phyloP scores from a whole-genome alignment of 208 protist species.

The Leishmania aethiopica region DNA sequence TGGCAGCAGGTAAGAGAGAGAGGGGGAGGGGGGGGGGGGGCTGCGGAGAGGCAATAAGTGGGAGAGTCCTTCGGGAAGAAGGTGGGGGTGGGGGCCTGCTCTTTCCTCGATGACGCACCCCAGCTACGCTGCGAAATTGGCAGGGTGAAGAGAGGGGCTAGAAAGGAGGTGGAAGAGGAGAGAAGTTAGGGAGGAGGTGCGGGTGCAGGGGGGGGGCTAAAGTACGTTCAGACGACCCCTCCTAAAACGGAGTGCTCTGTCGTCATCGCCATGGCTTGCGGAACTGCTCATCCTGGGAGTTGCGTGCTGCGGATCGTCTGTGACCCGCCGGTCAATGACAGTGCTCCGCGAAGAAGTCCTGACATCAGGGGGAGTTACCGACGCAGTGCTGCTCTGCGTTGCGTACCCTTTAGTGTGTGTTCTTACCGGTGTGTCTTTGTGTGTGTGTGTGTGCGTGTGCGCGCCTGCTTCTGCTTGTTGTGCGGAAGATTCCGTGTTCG shows the following conservation, averaged over 20 bases:
- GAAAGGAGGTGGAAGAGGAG: not conserved
- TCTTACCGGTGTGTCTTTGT: not conserved
- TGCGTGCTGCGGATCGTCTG: not conserved
- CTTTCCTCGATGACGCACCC: not conserved
- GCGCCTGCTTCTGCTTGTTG: not conserved
- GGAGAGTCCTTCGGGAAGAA: not conserved
- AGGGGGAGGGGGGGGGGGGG: not conserved
- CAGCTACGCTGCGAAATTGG: not conserved
- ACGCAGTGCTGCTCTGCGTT: not conserved
- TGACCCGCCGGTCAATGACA: not conserved
- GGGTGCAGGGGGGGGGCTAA: not conserved
- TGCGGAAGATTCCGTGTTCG: not conserved
- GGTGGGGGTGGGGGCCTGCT: not conserved
- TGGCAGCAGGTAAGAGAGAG: not conserved
- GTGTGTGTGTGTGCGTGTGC: not conserved
- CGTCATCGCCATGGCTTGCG: not conserved
- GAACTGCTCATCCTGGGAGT: not conserved
- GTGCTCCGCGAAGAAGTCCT: not conserved
- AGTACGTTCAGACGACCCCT: not conserved
- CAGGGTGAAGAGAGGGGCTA: not conserved
- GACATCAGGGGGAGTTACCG: not conserved
- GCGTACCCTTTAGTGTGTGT: not conserved
- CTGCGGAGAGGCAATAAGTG: not conserved
- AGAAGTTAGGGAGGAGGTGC: not conserved
- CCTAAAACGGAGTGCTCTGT: not conserved